Base-by-base conservation (phyloP, 108 stramenopile genomes). In the Seminavis robusta region DNA sequence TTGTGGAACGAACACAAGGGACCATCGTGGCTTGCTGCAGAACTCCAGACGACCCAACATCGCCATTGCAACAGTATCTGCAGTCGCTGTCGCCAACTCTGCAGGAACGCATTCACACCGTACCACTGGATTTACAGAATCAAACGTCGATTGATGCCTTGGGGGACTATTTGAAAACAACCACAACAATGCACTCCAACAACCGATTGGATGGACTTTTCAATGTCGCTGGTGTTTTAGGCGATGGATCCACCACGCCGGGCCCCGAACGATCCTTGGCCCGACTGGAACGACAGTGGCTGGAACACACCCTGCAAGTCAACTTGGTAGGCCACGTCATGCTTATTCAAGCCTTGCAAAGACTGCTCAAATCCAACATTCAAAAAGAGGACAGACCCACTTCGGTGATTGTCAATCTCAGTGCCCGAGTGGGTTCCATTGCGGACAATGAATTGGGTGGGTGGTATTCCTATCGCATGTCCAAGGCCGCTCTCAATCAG, bases 401-500 rank as follows among this genome's bases (percentile, higher is more conserved):
- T 21, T 56, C 84, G 8, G 58, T 95, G 11, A 73, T 97, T 47
- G 89, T 73, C 20, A 94, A 88, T 63, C 42, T 95, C 4, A 85
- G 84, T 56, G 96, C 96, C 1, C 79, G 94, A 21, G 94, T 95
- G 3, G 96, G 94, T 16, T 89, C 87, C 33, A 94, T 95, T 25
- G 71, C 79, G 0, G 96, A 97, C 58, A 95, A 95, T 73, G 46
- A 59, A 21, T 49, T 95, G 21, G 96, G 96, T 9, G 94, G 93
- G 26, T 97, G 96, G 96, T 93, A 95, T 71, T 63, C 69, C 27
- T 97, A 97, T 58, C 81, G 96, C 39, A 70, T 88, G 44, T 83
- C 85, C 40, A 97, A 97, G 63, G 42, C 90, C 8, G 94, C 94
- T 0, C 73, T 94, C 70, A 97, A 97, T 69, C 80, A 83, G 64